Evolutionary conservation across 495 filamentous ascomycete genomes (phyloP).

Genomic region (Penicillium argentinense): DNA sequence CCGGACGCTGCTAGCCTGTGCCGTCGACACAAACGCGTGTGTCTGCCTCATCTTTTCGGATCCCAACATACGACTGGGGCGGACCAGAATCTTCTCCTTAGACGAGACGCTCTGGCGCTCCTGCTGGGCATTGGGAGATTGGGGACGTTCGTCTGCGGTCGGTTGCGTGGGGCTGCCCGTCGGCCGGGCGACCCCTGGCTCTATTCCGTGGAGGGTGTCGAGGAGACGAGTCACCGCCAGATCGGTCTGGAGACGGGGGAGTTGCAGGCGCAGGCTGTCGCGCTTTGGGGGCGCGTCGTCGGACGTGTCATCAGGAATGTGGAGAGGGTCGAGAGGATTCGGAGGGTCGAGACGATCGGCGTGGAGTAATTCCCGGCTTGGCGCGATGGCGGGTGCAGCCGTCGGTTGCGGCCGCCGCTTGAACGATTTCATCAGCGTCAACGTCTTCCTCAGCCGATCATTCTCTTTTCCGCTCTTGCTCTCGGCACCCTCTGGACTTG

Average conservation of each 20-base stretch:
- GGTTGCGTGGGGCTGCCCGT: constrained; percentile 5
- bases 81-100: constrained; percentile 26
- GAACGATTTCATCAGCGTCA: constrained; percentile 17
- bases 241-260: constrained; percentile 41
- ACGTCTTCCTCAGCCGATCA: neutral
- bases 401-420: no score
- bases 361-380: no score
- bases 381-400: no score
- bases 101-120: no score
- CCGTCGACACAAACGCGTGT: constrained; percentile 16
- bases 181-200: constrained; percentile 1
- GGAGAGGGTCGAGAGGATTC: no score
- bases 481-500: no score
- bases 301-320: neutral
- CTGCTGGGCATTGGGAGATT: no score
- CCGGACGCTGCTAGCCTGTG: constrained; percentile 21
- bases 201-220: neutral
- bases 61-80: neutral
- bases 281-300: constrained; percentile 23
- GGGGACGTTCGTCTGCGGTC: no score
- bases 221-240: constrained; percentile 9
- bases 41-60: constrained; percentile 16
- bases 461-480: neutral
- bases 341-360: no score
- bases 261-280: constrained; percentile 27